Percentiles rank a stretch among this genome's conserved stretches.
These are phyloP conservation scores for Rosa multiflora DNA, from an alignment of 306 rosid species.

Conservation along the genomic window DNA sequence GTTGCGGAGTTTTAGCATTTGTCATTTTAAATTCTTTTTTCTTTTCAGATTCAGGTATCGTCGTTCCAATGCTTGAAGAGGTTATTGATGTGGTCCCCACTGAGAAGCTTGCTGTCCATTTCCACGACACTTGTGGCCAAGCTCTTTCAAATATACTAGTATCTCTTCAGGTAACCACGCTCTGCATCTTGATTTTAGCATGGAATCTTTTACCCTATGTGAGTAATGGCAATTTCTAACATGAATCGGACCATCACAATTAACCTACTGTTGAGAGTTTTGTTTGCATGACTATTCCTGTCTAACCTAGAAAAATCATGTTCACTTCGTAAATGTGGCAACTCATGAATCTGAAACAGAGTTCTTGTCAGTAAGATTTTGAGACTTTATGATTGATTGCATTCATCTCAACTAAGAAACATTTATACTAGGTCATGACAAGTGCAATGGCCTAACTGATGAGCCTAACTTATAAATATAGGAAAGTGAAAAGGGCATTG, in stretches of 20 bases:
- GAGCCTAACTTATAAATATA: background rate
- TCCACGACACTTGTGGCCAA: conserved; percentile 95
- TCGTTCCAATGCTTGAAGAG: conserved; percentile 87
- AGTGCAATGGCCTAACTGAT: too few relatives aligned
- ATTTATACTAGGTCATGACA: background rate
- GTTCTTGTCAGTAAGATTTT: background rate
- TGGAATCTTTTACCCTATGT: background rate
- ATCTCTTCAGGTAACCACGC: conserved; percentile 71
- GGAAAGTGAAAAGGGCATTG: background rate
- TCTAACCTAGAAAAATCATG: background rate
- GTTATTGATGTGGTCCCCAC: conserved; percentile 65
- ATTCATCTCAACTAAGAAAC: background rate
- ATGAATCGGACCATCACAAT: background rate
- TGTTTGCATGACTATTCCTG: background rate
- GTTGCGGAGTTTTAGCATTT: too few relatives aligned
- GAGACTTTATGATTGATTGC: background rate
- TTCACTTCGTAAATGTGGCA: background rate
- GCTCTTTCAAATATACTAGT: conserved; percentile 78
- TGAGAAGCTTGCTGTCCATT: conserved; percentile 83
- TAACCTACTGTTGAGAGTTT: background rate
- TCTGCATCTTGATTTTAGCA: background rate
- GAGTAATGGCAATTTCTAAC: background rate
- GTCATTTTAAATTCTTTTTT: background rate
- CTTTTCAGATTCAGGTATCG: conserved; percentile 55
- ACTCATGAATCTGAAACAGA: background rate